Percentiles rank a stretch among this genome's conserved stretches.
These are phyloP conservation scores for Tripterygium wilfordii DNA, from an alignment of 177 flowering plant species.

Conservation along the genomic window DNA sequence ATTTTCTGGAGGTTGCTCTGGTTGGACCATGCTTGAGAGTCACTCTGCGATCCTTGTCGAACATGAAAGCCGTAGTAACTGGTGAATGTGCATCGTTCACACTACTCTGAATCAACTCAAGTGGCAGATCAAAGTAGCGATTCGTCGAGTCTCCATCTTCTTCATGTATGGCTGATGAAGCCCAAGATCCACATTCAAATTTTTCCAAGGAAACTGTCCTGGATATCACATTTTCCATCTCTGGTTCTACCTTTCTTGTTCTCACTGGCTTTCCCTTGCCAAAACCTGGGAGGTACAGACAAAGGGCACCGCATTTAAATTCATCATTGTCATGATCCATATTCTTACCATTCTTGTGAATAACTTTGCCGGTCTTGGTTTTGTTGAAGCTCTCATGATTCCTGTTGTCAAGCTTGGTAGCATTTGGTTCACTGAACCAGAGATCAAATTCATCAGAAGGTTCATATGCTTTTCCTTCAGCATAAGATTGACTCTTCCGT, in stretches of 20 bases:
- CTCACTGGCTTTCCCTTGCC: slow-evolving; percentile 56
- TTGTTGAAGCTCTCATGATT: not conserved
- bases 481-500: slow-evolving; percentile 52
- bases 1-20: slow-evolving; percentile 19
- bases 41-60: slow-evolving; percentile 50
- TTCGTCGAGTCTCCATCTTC: slow-evolving; percentile 20
- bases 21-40: slow-evolving; percentile 36
- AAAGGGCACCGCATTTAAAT: slow-evolving; percentile 64
- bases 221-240: slow-evolving; percentile 28
- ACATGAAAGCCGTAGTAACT: slow-evolving; percentile 55
- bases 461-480: slow-evolving; percentile 33
- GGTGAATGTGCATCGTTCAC: slow-evolving; percentile 50
- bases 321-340: slow-evolving; percentile 15
- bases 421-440: slow-evolving; percentile 15
- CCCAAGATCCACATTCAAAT: slow-evolving; percentile 85
- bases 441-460: slow-evolving; percentile 51
- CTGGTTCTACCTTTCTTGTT: slow-evolving; percentile 19
- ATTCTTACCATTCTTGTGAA: not conserved
- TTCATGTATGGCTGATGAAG: slow-evolving; percentile 40
- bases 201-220: slow-evolving; percentile 62
- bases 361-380: slow-evolving; percentile 4
- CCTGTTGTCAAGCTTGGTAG: not conserved
- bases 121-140: slow-evolving; percentile 61
- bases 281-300: slow-evolving; percentile 70
- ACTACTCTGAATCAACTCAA: slow-evolving; percentile 47